These are phyloP conservation scores for Colletotrichum salicis DNA, from an alignment of 2,329 filamentous ascomycete species.

Conservation along the genomic window DNA sequence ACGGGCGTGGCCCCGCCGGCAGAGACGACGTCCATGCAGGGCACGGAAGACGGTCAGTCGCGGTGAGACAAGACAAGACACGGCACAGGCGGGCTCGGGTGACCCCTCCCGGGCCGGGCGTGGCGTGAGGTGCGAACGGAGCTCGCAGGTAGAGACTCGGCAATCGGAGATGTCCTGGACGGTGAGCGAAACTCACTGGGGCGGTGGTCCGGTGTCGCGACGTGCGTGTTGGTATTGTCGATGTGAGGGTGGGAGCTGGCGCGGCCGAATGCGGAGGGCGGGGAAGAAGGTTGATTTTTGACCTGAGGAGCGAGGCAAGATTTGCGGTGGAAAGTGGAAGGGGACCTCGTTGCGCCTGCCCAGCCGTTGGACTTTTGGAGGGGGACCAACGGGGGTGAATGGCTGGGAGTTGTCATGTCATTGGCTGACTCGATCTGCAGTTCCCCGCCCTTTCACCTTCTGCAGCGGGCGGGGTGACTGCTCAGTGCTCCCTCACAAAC, in stretches of 20 bases:
- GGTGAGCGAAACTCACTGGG: conserved; percentile 34
- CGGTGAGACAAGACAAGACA: conserved; percentile 32
- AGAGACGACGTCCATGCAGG: conserved; percentile 60
- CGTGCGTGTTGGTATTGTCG: conserved; percentile 31
- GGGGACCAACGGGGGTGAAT: background rate
- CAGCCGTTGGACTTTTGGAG: conserved; percentile 19
- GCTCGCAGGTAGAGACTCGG: conserved; percentile 20
- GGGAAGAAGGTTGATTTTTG: conserved; percentile 33
- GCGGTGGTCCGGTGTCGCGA: conserved; percentile 38
- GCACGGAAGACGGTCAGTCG: conserved; percentile 34
- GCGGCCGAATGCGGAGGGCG: conserved; percentile 37
- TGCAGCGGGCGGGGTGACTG: conserved; percentile 18
- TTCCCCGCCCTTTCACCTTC: conserved; percentile 20
- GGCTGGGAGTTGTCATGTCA: conserved; percentile 2
- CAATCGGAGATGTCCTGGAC: conserved; percentile 30
- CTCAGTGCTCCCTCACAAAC: too few relatives aligned
- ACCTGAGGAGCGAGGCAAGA: conserved; percentile 35
- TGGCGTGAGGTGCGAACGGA: conserved; percentile 29
- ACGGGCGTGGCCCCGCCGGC: conserved; percentile 59
- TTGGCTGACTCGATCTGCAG: conserved; percentile 1
- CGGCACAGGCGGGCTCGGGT: conserved; percentile 35
- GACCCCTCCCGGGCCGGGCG: conserved; percentile 35
- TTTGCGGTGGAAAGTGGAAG: conserved; percentile 30
- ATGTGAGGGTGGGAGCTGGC: conserved; percentile 30
- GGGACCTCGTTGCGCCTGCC: conserved; percentile 30